Conservation (phyloP, 1,139 yeast genomes). For the Yamadazyma spencermartinsiae region DNA sequence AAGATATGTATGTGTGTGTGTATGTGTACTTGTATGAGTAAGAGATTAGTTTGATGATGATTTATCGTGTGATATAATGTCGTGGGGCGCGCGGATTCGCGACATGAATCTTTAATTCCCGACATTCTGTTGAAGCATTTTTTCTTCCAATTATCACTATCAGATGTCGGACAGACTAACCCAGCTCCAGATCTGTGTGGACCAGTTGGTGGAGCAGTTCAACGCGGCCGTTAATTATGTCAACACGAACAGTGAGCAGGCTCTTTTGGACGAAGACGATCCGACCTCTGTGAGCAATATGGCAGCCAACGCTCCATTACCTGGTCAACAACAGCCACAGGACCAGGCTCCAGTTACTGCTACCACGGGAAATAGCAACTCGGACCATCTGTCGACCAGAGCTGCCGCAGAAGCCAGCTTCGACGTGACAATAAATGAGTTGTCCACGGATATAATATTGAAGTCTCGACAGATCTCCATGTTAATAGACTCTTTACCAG, state of each 20-base stretch:
- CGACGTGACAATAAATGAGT: constrained; percentile 62
- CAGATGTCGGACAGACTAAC: constrained; percentile 82
- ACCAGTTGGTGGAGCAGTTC: constrained; percentile 88
- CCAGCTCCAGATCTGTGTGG: constrained; percentile 88
- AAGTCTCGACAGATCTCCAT: constrained; percentile 85
- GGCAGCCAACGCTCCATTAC: constrained; percentile 50
- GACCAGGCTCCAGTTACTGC: neutral
- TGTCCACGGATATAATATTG: constrained; percentile 79
- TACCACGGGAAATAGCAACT: constrained; percentile 14
- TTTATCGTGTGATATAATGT: too few species aligned
- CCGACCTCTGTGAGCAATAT: constrained; percentile 39
- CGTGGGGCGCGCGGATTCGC: too few species aligned
- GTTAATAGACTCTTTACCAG: constrained; percentile 88
- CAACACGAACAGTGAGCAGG: constrained; percentile 49
- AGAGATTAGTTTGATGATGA: too few species aligned
- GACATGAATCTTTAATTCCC: too few species aligned
- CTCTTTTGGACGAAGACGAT: constrained; percentile 39
- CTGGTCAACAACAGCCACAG: constrained; percentile 26
- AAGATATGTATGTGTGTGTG: too few species aligned
- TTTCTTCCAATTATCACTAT: neutral
- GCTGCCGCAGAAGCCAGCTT: constrained; percentile 32
- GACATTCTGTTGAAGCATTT: too few species aligned
- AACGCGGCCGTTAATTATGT: constrained; percentile 88
- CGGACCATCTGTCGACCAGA: constrained; percentile 18
- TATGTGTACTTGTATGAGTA: too few species aligned